Base-by-base conservation (phyloP, 1,284 basidiomycete species). In the Apiotrichum gamsii region DNA sequence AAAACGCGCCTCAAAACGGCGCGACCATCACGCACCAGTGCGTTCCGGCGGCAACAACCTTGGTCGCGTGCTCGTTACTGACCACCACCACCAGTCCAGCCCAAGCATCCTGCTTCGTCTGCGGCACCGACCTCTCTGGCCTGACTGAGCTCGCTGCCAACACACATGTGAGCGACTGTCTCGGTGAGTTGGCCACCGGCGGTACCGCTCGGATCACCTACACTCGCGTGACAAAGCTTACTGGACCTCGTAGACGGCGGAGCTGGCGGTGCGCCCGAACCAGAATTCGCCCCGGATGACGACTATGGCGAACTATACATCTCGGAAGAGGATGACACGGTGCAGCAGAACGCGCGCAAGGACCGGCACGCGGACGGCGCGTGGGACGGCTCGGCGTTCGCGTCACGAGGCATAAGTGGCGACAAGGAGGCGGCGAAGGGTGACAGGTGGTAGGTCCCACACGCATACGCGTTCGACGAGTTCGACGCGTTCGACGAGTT, bases 371-470 rank as follows among this genome's bases (percentile, higher is more conserved):
- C 47, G 5, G 55, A 56, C 19, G 45, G 43, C 15, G 48, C 45
- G 20, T 70, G 66, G 66, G 64, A 69, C 16, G 67, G 65, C 13
- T 50, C 62, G 15, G 65, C 61, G 2, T 56, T 48, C 37, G 62
- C 64, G 13, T 58, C 30, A 42, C 41, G 64, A 57, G 57, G 45
- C 42, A 23, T 57, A 53, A 24, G 61, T 56, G 51, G 48, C 52
- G 51, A 47, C 8, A 59, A 57, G 23, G n/a, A n/a, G n/a, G 50
- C 49, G 4, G 49, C 56, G 14, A 58, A 47, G 40, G 62, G 67
- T 3, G 67, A 69, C 50, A 49, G 47, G 39, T 70, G 67, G 65
- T 69, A 24, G 37, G 61, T 55, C 15, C 4, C 5, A 10, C 30
- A 2, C 31, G 4, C 6, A n/a, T 20, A 16, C 13, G 39, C 9